These are phyloP conservation scores for Phaeoacremonium minimum DNA, from an alignment of 2,329 filamentous ascomycete species.

Conservation along the genomic window DNA sequence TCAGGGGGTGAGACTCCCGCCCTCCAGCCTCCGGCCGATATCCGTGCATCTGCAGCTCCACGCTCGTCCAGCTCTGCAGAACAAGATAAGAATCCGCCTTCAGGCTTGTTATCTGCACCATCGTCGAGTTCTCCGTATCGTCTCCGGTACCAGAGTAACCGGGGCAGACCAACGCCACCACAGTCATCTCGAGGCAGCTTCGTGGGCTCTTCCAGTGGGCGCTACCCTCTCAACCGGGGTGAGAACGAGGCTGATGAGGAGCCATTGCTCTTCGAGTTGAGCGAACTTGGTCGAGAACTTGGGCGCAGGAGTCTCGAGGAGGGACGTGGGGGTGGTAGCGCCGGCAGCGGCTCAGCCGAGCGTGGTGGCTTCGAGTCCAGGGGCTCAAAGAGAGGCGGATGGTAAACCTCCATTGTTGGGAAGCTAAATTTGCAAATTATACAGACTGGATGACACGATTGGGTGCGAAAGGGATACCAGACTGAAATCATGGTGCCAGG, in stretches of 20 bases:
- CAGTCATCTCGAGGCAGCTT: constrained; percentile 42
- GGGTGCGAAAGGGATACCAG: no score
- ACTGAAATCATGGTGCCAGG: no score
- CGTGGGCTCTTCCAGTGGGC: constrained; percentile 27
- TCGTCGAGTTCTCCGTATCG: constrained; percentile 40
- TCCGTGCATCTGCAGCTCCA: constrained; percentile 30
- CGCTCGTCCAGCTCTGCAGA: constrained; percentile 31
- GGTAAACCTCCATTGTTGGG: constrained; percentile 7
- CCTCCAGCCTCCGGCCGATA: constrained; percentile 38
- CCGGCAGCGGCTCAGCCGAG: constrained; percentile 9
- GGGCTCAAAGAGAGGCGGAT: constrained; percentile 8
- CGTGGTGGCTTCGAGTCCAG: constrained; percentile 5
- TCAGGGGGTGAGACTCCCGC: constrained; percentile 23
- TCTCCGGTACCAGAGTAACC: constrained; percentile 32
- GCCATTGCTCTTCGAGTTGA: constrained; percentile 11
- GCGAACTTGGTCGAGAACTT: constrained; percentile 10
- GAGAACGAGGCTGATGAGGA: constrained; percentile 30
- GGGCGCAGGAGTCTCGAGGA: constrained; percentile 10
- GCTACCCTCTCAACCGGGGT: constrained; percentile 26
- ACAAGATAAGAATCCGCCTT: constrained; percentile 39
- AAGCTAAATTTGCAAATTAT: no score
- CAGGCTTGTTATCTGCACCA: constrained; percentile 15
- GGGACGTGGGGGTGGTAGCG: constrained; percentile 9
- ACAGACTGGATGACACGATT: no score
- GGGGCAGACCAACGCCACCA: constrained; percentile 34